These are phyloP conservation scores for Ocimum tenuiflorum DNA, from an alignment of 257 asterid species.

Conservation along the genomic window DNA sequence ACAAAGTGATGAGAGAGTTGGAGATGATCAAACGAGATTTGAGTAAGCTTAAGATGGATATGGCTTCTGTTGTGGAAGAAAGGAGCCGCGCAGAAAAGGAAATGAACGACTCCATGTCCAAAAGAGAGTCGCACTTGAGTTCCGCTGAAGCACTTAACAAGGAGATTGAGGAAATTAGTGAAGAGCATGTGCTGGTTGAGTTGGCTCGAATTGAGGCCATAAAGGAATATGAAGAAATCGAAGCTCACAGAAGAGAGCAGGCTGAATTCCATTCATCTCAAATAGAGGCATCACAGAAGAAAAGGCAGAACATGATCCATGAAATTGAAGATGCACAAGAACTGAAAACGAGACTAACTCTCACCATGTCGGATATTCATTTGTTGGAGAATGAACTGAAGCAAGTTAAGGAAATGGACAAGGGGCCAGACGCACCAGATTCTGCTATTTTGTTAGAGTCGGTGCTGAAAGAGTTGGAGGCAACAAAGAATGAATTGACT, in stretches of 20 bases:
- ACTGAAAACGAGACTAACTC: constrained; percentile 39
- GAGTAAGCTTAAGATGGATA: constrained; percentile 64
- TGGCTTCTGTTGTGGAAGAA: constrained; percentile 61
- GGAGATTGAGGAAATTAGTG: constrained; percentile 59
- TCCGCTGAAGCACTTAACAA: constrained; percentile 34
- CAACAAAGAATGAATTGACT: constrained; percentile 41
- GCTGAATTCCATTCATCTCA: constrained; percentile 32
- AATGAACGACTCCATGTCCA: constrained; percentile 26
- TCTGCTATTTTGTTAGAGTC: constrained; percentile 28
- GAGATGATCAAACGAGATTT: constrained; percentile 52
- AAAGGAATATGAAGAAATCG: constrained; percentile 54
- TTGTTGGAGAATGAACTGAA: constrained; percentile 45
- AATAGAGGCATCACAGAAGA: constrained; percentile 38
- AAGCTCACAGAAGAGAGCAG: constrained; percentile 38
- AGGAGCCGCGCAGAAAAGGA: constrained; percentile 53
- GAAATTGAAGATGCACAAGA: constrained; percentile 37
- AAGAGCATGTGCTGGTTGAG: constrained; percentile 83
- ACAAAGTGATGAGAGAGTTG: constrained; percentile 46
- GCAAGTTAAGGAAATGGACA: constrained; percentile 42
- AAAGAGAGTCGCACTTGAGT: constrained; percentile 25
- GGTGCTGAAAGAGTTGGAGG: constrained; percentile 43
- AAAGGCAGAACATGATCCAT: constrained; percentile 25
- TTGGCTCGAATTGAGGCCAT: constrained; percentile 79
- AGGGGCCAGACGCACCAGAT: constrained; percentile 13
- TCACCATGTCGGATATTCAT: constrained; percentile 44